Evolutionary conservation across 768 basidiomycete species (phyloP), one percentile per base, ranked within the genome.

Genomic region (Trametes maxima): DNA sequence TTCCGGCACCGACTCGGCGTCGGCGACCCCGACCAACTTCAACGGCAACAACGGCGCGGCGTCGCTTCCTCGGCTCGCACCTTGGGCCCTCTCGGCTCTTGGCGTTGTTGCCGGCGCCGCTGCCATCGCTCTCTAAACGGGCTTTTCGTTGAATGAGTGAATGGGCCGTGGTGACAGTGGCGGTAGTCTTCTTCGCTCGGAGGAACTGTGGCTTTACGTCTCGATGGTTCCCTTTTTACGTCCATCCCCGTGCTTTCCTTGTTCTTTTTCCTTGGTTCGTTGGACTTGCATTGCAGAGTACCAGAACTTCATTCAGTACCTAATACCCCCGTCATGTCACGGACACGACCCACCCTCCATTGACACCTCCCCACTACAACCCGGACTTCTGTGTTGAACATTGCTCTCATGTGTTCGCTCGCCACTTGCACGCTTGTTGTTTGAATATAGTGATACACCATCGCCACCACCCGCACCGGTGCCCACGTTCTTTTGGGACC

Each of bases 101-200:
- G 82, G 83, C 19, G 79, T 75, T 0, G 67, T 80, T 40, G 84
- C 79, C 40, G 85, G 85, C 22, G 81, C 70, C 14, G 66, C 79
- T 60, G 74, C 81, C 46, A 73, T 72, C 28, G 28, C 28, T 0
- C 76, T 85, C 66, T 86, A 74, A 75, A 37, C 51, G 13, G 16
- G 39, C 35, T n/a, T 12, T 17, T 8, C 21, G 24, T 28, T 5
- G 46, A 5, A n/a, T 40, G 43, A 35, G 33, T 0, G 8, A 1
- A 14, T 22, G 33, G 17, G 51, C 22, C 11, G 47, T 13, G 43
- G 46, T n/a, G n/a, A n/a, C n/a, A 33, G 21, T 37, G 35, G 37
- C 19, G 33, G 7, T 45, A 13, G 45, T 19, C 44, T 45, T n/a
- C 25, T 25, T 28, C 25, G 39, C 43, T 42, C 37, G 5, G 22